Base-by-base conservation (phyloP, 164 flowering plant species). In the Vitis labrusca region DNA sequence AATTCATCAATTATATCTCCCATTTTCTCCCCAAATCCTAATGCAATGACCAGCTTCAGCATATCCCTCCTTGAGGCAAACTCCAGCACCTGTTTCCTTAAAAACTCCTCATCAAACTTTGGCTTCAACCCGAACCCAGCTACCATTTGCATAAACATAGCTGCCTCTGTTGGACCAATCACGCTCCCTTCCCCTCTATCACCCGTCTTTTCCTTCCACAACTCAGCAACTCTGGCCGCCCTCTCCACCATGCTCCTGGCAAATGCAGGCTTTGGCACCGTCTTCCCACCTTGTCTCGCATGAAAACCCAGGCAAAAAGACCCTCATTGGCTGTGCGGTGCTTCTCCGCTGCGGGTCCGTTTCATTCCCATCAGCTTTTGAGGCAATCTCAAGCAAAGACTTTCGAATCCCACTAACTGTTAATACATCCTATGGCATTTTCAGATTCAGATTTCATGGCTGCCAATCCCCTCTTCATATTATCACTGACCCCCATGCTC, bases 131-230 rank as follows among this genome's bases (percentile, higher is more conserved):
- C 81, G 50, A 84, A 87, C 60, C 81, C 83, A 15, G 72, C 69
- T 50, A 86, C 84, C 61, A 86, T 50, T 37, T 84, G 85, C 81
- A 89, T 62, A 68, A 87, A 82, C 89, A 87, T 89, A 0, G 78
- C 80, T 0, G 82, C 91, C 77, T 89, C 94, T 0, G 84, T 80
- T 1, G 90, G 71, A 30, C 85, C 89, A 10, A 79, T 29, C 44
- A 37, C 32, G 67, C 23, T 54, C 57, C 69, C 74, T 3, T 71
- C 81, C 19, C 64, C 65, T 29, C 73, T 76, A 8, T 75, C 55
- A 1, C 69, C 84, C 71, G 77, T 70, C 72, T 64, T 67, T 66
- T 9, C 76, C 80, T 69, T 86, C 92, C 86, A 88, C 32, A 10
- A 53, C 54, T 76, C 77, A 14, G 80, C 71, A 3, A 84, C 55